Base-by-base conservation (phyloP, 331 rosid genomes). In the Malus hybrid region DNA sequence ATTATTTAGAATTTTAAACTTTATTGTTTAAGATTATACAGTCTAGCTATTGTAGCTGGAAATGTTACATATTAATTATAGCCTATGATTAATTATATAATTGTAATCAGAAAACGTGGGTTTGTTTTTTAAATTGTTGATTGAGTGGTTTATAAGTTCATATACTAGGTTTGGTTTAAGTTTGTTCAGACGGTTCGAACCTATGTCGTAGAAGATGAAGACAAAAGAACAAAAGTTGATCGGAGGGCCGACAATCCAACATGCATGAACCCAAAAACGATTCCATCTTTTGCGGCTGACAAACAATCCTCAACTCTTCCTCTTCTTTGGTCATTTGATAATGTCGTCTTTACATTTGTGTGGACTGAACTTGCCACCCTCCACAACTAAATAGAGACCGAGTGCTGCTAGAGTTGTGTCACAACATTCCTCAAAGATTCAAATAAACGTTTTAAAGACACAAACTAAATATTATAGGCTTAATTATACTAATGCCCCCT, bases 181-280 rank as follows among this genome's bases (percentile, higher is more conserved):
- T 70, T 65, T 19, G 67, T 52, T 36, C 28, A 2, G 78, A 62
- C 57, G 55, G 65, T 50, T 71, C 44, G 69, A 82, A 71, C 10
- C 10, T 16, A 80, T 86, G 96, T 89, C 88, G 71, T 6, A n/a
- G 18, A 62, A 74, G 67, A 65, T 31, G 18, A 74, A 73, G 93
- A 88, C 96, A 87, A 67, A 42, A 42, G 50, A 42, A 42, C 14
- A 42, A 42, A 42, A 2, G 14, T 42, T 11, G 50, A 11, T 42
- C 50, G 50, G 50, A 42, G 50, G 5, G 5, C 50, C 50, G 50
- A 42, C 50, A 42, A 3, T 77, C 79, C 74, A 82, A 79, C 70
- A 76, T 69, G 85, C 85, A 71, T 76, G 71, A 66, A 36, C 59
- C 32, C 46, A 6, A 71, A 72, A 61, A 73, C 78, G 76, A 54